phyloP scores from a whole-genome alignment of 345 rosid genomes.

The Ceriops tagal region DNA sequence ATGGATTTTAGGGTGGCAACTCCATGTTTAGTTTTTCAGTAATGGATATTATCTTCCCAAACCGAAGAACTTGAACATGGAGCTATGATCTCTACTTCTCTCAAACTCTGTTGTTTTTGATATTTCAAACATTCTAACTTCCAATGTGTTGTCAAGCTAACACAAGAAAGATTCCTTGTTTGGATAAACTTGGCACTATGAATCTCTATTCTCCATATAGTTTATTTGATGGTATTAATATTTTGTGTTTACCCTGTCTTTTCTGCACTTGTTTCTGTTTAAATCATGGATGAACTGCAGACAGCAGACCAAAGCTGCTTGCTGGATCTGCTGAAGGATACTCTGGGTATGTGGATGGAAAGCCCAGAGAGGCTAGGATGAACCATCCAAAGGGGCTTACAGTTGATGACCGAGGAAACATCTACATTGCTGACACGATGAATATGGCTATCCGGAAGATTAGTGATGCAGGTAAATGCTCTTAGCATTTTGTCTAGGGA shows the following conservation, averaged over 20 bases:
- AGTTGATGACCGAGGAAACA: constrained; percentile 85
- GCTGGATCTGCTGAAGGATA: constrained; percentile 88
- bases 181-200: neutral
- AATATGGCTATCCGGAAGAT: constrained; percentile 95
- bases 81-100: too few species aligned
- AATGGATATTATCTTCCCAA: too few species aligned
- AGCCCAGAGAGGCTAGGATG: constrained; percentile 73
- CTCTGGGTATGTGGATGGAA: constrained; percentile 90
- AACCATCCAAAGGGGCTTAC: constrained; percentile 90
- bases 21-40: too few species aligned
- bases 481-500: neutral
- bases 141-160: too few species aligned
- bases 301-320: constrained; percentile 78
- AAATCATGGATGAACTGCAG: constrained; percentile 31
- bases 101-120: too few species aligned
- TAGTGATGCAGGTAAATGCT: constrained; percentile 61
- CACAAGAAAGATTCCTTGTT: neutral
- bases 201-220: neutral
- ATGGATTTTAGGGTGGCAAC: neutral
- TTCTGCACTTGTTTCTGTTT: neutral
- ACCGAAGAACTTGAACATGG: too few species aligned
- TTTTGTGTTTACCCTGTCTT: neutral
- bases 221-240: neutral
- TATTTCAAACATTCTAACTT: too few species aligned
- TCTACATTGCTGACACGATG: constrained; percentile 80